Evolutionary conservation across 163 green algal species (phyloP).

Genomic region (Prototheca wickerhamii): DNA sequence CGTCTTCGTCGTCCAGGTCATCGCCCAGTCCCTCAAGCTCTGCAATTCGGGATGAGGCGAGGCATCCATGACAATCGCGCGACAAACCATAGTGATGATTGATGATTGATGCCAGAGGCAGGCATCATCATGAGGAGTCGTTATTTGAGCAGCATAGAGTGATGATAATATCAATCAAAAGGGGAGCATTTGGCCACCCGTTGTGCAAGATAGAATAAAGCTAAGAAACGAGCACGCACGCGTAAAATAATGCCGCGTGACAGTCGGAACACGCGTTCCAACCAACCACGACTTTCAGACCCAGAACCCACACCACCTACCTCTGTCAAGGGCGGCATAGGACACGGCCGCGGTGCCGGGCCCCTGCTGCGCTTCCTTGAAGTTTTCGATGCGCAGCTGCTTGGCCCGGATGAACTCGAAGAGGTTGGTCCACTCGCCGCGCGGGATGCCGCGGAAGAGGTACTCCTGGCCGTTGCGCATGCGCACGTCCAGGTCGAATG

Average conservation of each 20-base stretch:
- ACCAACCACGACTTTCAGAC: neutral
- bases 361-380: constrained; percentile 53
- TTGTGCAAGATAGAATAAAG: too few species aligned
- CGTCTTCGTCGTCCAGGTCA: constrained; percentile 27
- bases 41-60: too few species aligned
- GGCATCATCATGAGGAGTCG: too few species aligned
- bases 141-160: too few species aligned
- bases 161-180: too few species aligned
- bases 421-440: constrained; percentile 83
- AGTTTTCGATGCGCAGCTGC: constrained; percentile 79
- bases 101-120: too few species aligned
- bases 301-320: constrained; percentile 1
- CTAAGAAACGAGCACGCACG: too few species aligned
- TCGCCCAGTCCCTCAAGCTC: neutral
- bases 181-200: too few species aligned
- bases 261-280: too few species aligned
- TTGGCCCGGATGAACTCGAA: constrained; percentile 86
- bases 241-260: too few species aligned
- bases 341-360: constrained; percentile 31
- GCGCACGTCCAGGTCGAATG: constrained; percentile 83
- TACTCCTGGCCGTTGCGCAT: constrained; percentile 54
- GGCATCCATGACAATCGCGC: too few species aligned
- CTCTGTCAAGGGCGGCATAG: constrained; percentile 28
- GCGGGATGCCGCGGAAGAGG: constrained; percentile 82
- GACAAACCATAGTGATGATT: too few species aligned